These are phyloP conservation scores for Candida corydali DNA, from an alignment of 805 yeast species.

Conservation along the genomic window DNA sequence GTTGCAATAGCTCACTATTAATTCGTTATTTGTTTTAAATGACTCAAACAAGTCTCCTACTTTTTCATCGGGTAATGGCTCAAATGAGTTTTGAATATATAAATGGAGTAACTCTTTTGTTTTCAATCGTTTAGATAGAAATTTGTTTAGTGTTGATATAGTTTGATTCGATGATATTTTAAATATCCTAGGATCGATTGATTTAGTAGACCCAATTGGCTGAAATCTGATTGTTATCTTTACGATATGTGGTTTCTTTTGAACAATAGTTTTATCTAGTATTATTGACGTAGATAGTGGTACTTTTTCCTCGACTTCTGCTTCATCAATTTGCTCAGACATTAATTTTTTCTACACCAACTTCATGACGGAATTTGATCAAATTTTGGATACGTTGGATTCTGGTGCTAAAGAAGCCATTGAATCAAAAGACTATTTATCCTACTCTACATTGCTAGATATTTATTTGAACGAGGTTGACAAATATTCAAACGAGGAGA, in stretches of 20 bases:
- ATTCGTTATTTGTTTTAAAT: slow-evolving; percentile 31
- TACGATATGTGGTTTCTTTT: slow-evolving; percentile 2
- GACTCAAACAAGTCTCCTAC: slow-evolving; percentile 26
- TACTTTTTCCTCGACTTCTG: slow-evolving; percentile 10
- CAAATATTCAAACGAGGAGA: slow-evolving; percentile 46
- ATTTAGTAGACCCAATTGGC: slow-evolving; percentile 56
- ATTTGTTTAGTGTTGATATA: slow-evolving; percentile 43
- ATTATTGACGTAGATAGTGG: slow-evolving; percentile 18
- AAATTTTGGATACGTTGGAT: slow-evolving; percentile 23
- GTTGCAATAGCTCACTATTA: slow-evolving; percentile 36
- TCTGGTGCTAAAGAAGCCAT: slow-evolving; percentile 31
- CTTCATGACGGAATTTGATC: slow-evolving; percentile 22
- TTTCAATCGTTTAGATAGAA: slow-evolving; percentile 38
- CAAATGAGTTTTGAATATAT: slow-evolving; percentile 39
- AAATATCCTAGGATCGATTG: slow-evolving; percentile 47
- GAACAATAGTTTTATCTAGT: slow-evolving; percentile 8
- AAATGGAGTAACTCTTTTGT: slow-evolving; percentile 21
- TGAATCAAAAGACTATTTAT: slow-evolving; percentile 56
- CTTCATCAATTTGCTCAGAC: slow-evolving; percentile 4
- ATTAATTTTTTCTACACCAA: neutral
- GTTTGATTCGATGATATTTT: slow-evolving; percentile 45
- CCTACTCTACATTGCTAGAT: slow-evolving; percentile 72
- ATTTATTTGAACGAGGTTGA: slow-evolving; percentile 48
- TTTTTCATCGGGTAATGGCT: slow-evolving; percentile 38
- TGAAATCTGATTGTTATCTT: slow-evolving; percentile 52